Base-by-base conservation (phyloP, 345 rosid species). In the Kandelia obovata region DNA sequence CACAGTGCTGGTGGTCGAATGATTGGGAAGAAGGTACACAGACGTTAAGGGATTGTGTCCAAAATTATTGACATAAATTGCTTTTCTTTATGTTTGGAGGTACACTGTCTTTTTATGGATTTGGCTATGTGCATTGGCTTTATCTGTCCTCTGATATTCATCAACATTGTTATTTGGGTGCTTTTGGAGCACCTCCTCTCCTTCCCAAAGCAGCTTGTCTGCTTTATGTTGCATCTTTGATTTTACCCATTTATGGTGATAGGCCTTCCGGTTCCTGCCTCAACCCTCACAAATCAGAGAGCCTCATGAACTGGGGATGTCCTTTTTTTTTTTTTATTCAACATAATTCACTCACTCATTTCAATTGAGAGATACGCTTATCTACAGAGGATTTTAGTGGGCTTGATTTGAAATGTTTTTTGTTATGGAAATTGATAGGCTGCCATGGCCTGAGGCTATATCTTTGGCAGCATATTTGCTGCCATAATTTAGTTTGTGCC, bases 1-100 rank as follows among this genome's bases (percentile, higher is more conserved):
- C 97, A 94, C 74, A 77, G 87, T 58, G 99, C 99, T 35, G 99
- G 99, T 70, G 99, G 99, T 51, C 88, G 93, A 61, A 91, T 95
- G 96, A 95, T 95, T 71, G 99, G 96, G 68, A 89, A 76, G 80
- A 95, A 88, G 92, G 99, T 94, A 85, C 30, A 32, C 71, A 20
- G 55, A 55, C 39, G 25, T 64, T 47, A 30, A 37, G 37, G 23
- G 1, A 31, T 31, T 51, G 11, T 16, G 3, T 32, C 58, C 49
- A 58, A 46, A 64, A 71, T 7, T 57, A 35, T 21, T 47, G 58
- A 23, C 57, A 16, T 15, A 25, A 5, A 23, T 8, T 25, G 23
- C 27, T 25, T 27, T 55, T 4, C 43, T 2, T 39, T 21, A 55
- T 53, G 6, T 37, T 23, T 57, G 7, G 20, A 8, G 25, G 30